phyloP scores from a whole-genome alignment of 306 rosid species.

The Trichosanthes truncata region DNA sequence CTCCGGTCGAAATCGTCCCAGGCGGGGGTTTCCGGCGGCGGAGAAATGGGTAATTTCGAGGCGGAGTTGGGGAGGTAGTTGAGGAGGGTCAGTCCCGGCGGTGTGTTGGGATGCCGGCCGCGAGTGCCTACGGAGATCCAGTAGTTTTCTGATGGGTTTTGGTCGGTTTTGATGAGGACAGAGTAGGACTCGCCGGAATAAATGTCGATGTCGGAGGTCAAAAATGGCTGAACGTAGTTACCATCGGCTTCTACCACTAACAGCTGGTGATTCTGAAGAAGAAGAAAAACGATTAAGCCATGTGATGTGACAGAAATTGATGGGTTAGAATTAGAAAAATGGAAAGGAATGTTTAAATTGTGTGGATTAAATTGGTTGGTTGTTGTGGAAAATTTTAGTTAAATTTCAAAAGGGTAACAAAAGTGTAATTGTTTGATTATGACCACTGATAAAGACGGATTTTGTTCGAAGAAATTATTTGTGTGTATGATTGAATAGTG shows the following conservation, averaged over 20 bases:
- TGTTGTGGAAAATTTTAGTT: too few relatives aligned
- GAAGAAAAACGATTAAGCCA: not conserved
- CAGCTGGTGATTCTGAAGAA: constrained; percentile 54
- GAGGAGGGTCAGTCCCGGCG: constrained; percentile 46
- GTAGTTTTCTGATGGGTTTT: constrained; percentile 54
- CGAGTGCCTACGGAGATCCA: constrained; percentile 66
- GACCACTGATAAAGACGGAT: too few relatives aligned
- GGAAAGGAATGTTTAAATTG: too few relatives aligned
- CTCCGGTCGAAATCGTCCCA: constrained; percentile 57
- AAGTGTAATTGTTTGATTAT: too few relatives aligned
- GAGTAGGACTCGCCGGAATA: constrained; percentile 85
- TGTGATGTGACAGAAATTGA: too few relatives aligned
- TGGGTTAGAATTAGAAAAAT: too few relatives aligned
- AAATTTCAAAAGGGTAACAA: too few relatives aligned
- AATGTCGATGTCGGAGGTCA: constrained; percentile 51
- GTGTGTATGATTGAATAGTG: too few relatives aligned
- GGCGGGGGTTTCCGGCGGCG: constrained; percentile 49
- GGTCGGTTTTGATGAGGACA: constrained; percentile 53
- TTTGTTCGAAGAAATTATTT: too few relatives aligned
- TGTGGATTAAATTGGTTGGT: too few relatives aligned
- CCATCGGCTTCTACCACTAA: constrained; percentile 85
- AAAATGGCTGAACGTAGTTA: constrained; percentile 60
- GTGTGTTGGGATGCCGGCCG: constrained; percentile 51
- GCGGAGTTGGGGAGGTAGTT: constrained; percentile 44
- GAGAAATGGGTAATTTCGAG: constrained; percentile 45